These are phyloP conservation scores for Xylaria hypoxylon DNA, from an alignment of 2,329 filamentous ascomycete genomes.

Conservation along the genomic window DNA sequence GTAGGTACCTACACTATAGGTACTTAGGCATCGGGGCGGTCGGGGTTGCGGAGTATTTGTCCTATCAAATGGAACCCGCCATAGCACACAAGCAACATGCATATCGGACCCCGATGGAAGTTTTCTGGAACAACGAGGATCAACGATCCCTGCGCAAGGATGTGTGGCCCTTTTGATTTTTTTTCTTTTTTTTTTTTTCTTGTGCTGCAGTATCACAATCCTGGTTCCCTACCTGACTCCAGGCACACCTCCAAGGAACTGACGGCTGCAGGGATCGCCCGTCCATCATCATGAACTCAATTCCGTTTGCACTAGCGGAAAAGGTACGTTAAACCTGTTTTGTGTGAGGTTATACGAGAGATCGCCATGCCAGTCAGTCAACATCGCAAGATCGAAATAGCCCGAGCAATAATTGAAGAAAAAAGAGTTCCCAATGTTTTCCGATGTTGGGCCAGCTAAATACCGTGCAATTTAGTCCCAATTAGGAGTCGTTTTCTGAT, in stretches of 20 bases:
- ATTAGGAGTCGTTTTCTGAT: constrained; percentile 6
- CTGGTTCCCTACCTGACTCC: constrained; percentile 9
- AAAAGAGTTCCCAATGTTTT: not conserved
- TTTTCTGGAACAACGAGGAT: constrained; percentile 34
- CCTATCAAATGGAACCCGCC: not conserved
- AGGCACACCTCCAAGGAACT: constrained; percentile 25
- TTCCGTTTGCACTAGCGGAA: constrained; percentile 1
- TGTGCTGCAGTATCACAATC: constrained; percentile 20
- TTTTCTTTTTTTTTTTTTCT: constrained; percentile 10
- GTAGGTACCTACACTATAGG: no score
- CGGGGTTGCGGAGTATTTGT: constrained; percentile 11
- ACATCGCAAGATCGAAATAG: not conserved
- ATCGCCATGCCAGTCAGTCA: constrained; percentile 7
- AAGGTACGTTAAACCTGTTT: constrained; percentile 24
- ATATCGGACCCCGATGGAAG: constrained; percentile 30
- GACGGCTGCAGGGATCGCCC: constrained; percentile 31
- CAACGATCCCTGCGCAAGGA: constrained; percentile 21
- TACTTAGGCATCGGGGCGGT: not conserved
- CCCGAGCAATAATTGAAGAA: not conserved
- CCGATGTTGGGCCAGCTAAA: not conserved
- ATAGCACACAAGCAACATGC: constrained; percentile 14
- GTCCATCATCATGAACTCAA: constrained; percentile 26
- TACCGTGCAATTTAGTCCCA: not conserved
- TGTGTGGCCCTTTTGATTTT: constrained; percentile 24
- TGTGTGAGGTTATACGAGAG: constrained; percentile 19